phyloP scores from a whole-genome alignment of 345 rosid species.

The Eucalyptus victrix region DNA sequence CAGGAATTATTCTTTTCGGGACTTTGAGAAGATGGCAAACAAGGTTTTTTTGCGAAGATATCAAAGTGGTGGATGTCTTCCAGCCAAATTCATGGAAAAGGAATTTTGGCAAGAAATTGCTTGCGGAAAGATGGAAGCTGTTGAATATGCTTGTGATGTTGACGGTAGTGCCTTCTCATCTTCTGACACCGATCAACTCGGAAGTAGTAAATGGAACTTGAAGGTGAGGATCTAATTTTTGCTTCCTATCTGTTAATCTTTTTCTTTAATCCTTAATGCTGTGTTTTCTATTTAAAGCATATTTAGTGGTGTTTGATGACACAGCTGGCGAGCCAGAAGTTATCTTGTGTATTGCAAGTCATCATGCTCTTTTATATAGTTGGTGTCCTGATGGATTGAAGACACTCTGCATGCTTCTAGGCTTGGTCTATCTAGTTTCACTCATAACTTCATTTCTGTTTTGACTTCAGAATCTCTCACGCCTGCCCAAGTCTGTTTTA shows the following conservation, averaged over 20 bases:
- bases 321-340: neutral
- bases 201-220: constrained; percentile 98
- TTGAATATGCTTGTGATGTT: constrained; percentile 99
- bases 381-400: neutral
- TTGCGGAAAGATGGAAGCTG: constrained; percentile 89
- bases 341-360: neutral
- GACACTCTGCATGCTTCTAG: neutral
- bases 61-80: constrained; percentile 84
- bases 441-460: neutral
- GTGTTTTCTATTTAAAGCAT: neutral
- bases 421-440: neutral
- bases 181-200: constrained; percentile 74
- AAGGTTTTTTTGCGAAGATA: constrained; percentile 92
- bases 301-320: neutral
- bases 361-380: neutral
- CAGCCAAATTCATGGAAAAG: constrained; percentile 90
- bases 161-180: constrained; percentile 99
- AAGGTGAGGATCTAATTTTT: constrained; percentile 49
- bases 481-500: constrained; percentile 73
- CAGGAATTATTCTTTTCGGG: constrained; percentile 96
- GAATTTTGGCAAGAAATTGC: constrained; percentile 99
- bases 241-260: neutral
- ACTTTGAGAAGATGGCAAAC: constrained; percentile 98
- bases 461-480: constrained; percentile 64
- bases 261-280: neutral